Evolutionary conservation across 2,329 filamentous ascomycete genomes (phyloP).

Genomic region (Venturia pyrina): DNA sequence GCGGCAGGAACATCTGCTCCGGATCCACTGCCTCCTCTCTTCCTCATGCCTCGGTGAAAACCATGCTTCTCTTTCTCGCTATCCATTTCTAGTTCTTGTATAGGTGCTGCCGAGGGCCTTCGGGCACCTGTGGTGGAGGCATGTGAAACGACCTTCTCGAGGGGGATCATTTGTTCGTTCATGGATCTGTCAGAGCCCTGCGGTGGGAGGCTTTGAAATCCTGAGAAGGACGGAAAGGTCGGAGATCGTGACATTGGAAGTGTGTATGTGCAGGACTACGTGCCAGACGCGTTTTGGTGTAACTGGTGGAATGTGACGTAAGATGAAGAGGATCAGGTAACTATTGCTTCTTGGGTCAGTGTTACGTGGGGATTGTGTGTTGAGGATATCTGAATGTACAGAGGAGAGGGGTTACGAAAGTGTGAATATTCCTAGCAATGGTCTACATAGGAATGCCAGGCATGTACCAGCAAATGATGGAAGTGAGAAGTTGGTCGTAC

Average conservation of each 20-base stretch:
- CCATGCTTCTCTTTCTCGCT: slow-evolving; percentile 29
- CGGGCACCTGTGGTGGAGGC: slow-evolving; percentile 20
- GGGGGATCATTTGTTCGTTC: slow-evolving; percentile 36
- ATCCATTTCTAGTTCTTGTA: slow-evolving; percentile 16
- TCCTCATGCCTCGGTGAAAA: slow-evolving; percentile 25
- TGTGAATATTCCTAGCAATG: not conserved
- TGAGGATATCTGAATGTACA: not conserved
- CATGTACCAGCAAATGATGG: not conserved
- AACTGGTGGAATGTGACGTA: not conserved
- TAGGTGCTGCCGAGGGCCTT: not conserved
- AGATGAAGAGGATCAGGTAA: not conserved
- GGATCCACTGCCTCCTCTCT: not conserved
- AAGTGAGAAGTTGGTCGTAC: not conserved
- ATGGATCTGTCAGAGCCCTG: not conserved
- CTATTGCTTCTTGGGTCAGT: not conserved
- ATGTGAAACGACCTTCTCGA: slow-evolving; percentile 44
- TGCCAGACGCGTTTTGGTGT: not conserved
- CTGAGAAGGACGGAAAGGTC: not conserved
- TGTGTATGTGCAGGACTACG: not conserved
- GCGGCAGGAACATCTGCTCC: not conserved
- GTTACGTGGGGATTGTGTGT: not conserved
- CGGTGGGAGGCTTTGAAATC: not conserved
- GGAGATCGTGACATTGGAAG: not conserved
- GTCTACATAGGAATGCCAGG: not conserved
- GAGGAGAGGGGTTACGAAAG: not conserved